These are phyloP conservation scores for Yamadazyma tumulicola DNA, from an alignment of 805 yeast genomes.

Conservation along the genomic window DNA sequence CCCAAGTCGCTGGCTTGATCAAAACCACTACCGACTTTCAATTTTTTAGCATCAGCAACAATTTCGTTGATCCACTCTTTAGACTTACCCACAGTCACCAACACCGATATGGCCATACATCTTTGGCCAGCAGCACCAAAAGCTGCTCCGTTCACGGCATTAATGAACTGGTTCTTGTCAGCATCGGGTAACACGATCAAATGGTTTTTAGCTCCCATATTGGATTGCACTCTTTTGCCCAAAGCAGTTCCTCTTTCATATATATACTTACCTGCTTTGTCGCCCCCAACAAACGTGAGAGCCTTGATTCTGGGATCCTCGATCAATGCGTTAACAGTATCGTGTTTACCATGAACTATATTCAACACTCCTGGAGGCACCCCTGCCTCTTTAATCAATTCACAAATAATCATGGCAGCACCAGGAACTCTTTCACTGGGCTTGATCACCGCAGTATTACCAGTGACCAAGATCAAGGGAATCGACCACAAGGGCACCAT, in stretches of 20 bases:
- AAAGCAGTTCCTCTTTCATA: constrained; percentile 60
- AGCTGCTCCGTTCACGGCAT: constrained; percentile 69
- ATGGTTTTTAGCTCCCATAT: constrained; percentile 78
- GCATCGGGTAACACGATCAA: constrained; percentile 73
- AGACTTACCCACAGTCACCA: constrained; percentile 68
- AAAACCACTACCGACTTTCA: constrained; percentile 66
- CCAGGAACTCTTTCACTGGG: constrained; percentile 78
- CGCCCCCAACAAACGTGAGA: constrained; percentile 76
- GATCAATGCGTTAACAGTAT: constrained; percentile 64
- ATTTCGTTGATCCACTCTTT: constrained; percentile 62
- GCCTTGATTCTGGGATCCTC: constrained; percentile 76
- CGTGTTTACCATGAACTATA: constrained; percentile 70
- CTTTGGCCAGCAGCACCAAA: constrained; percentile 86
- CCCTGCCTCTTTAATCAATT: constrained; percentile 69
- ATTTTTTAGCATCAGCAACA: constrained; percentile 51
- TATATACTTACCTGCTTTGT: constrained; percentile 74
- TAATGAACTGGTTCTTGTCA: constrained; percentile 57
- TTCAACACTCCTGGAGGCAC: constrained; percentile 71
- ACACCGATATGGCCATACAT: constrained; percentile 74
- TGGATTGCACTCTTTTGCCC: constrained; percentile 76
- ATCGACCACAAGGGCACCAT: constrained; percentile 75
- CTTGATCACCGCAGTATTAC: constrained; percentile 65
- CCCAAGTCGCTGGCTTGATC: constrained; percentile 62
- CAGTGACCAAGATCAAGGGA: constrained; percentile 63
- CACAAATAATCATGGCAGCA: constrained; percentile 70